phyloP scores from a whole-genome alignment of 148 eudicot species.

The Bassia scoparia region DNA sequence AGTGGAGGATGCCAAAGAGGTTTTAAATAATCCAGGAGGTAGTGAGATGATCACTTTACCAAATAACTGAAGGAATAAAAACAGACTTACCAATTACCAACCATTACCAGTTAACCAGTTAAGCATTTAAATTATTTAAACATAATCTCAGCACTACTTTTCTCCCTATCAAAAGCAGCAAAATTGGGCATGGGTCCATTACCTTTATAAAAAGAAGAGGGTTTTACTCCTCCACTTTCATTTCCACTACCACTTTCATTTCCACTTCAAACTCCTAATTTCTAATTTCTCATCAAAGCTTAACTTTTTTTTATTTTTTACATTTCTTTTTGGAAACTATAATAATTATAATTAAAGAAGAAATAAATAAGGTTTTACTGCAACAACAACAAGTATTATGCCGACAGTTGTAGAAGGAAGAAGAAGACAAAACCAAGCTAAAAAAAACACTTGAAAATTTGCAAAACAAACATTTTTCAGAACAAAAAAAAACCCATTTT shows the following conservation, averaged over 20 bases:
- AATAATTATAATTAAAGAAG: no score
- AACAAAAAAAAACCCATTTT: background rate
- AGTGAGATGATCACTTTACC: no score
- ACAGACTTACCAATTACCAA: slow-evolving; percentile 1
- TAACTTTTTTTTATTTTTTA: background rate
- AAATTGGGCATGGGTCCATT: slow-evolving; percentile 3
- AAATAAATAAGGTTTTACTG: no score
- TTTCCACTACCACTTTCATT: background rate
- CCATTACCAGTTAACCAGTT: slow-evolving; percentile 1
- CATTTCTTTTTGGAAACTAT: no score
- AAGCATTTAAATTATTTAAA: background rate
- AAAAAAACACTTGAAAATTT: background rate
- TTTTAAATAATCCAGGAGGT: no score
- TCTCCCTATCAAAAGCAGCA: slow-evolving; percentile 14
- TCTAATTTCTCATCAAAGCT: background rate
- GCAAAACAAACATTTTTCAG: background rate
- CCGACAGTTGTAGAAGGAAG: slow-evolving; percentile 9
- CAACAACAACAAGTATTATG: background rate
- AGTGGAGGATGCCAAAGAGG: no score
- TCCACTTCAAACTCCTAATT: background rate
- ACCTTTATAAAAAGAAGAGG: slow-evolving; percentile 12
- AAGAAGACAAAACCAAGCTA: slow-evolving; percentile 14
- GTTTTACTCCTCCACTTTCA: background rate
- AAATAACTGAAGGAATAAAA: no score
- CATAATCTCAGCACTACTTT: background rate